Percentiles rank a stretch among this genome's conserved stretches.
These are phyloP conservation scores for Ophiorrhiza pumila DNA, from an alignment of 257 asterid species.

Conservation along the genomic window DNA sequence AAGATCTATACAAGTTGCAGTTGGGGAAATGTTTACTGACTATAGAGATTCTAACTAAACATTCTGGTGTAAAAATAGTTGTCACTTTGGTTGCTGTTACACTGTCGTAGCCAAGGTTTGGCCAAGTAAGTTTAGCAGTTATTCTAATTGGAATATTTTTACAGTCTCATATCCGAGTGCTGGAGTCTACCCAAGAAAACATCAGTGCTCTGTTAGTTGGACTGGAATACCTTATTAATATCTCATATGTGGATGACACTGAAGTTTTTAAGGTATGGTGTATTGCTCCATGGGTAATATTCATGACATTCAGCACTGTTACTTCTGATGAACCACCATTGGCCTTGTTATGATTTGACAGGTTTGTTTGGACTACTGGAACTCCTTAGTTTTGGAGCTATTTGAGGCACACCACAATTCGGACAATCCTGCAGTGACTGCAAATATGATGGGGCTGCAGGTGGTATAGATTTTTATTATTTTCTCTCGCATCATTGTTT, in stretches of 20 bases:
- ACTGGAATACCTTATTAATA: constrained; percentile 83
- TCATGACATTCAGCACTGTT: not conserved
- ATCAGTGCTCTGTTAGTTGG: constrained; percentile 63
- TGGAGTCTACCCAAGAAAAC: constrained; percentile 80
- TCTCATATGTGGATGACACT: constrained; percentile 95
- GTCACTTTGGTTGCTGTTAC: not conserved
- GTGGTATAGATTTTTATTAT: constrained; percentile 25
- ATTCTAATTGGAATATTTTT: constrained; percentile 19
- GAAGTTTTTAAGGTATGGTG: constrained; percentile 90
- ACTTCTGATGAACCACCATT: not conserved
- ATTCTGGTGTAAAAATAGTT: not conserved
- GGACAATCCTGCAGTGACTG: constrained; percentile 61
- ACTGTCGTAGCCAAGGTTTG: not conserved
- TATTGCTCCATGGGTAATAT: not conserved
- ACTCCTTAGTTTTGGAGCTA: constrained; percentile 76
- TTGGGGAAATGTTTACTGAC: not conserved
- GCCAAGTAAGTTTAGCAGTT: not conserved
- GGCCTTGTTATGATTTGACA: constrained; percentile 25
- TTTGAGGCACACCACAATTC: constrained; percentile 84
- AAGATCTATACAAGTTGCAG: not conserved
- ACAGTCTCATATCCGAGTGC: constrained; percentile 84
- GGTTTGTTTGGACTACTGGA: constrained; percentile 99
- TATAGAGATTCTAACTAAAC: no score
- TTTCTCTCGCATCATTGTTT: not conserved
- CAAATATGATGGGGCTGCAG: constrained; percentile 84